Evolutionary conservation across 176 grass and related monocot species (phyloP).

Genomic region (Musa troglodytarum): DNA sequence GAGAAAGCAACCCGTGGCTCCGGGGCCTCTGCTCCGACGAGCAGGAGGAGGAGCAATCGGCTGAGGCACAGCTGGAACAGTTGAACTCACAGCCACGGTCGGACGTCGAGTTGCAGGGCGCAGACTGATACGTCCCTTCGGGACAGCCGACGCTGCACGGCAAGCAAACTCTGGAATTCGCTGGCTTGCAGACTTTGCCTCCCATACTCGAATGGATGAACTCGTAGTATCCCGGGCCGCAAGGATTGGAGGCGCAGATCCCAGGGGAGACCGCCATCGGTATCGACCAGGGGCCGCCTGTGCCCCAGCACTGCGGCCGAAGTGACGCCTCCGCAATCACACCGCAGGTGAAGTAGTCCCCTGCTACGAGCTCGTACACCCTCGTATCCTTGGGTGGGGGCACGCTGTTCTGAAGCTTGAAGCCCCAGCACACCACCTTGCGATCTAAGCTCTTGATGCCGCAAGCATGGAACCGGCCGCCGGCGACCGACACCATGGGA

Average conservation of each 20-base stretch:
- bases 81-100: constrained; percentile 62
- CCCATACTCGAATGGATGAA: constrained; percentile 38
- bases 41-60: constrained; percentile 53
- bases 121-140: constrained; percentile 33
- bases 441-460: constrained; percentile 88
- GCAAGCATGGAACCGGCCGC: constrained; percentile 90
- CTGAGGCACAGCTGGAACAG: constrained; percentile 56
- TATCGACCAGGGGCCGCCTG: constrained; percentile 63
- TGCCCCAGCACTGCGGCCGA: constrained; percentile 84
- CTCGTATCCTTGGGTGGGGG: constrained; percentile 49
- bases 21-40: constrained; percentile 36
- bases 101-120: constrained; percentile 61
- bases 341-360: constrained; percentile 94
- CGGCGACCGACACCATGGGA: constrained; percentile 71
- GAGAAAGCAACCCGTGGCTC: constrained; percentile 39
- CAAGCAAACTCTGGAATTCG: constrained; percentile 74
- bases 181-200: constrained; percentile 60
- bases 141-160: constrained; percentile 75
- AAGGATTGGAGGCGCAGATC: constrained; percentile 58
- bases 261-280: constrained; percentile 86
- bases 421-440: constrained; percentile 82
- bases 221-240: constrained; percentile 69
- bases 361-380: constrained; percentile 67
- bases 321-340: constrained; percentile 48
- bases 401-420: constrained; percentile 67